These are phyloP conservation scores for Fagopyrum esculentum DNA, from an alignment of 148 eudicot species.

Conservation along the genomic window DNA sequence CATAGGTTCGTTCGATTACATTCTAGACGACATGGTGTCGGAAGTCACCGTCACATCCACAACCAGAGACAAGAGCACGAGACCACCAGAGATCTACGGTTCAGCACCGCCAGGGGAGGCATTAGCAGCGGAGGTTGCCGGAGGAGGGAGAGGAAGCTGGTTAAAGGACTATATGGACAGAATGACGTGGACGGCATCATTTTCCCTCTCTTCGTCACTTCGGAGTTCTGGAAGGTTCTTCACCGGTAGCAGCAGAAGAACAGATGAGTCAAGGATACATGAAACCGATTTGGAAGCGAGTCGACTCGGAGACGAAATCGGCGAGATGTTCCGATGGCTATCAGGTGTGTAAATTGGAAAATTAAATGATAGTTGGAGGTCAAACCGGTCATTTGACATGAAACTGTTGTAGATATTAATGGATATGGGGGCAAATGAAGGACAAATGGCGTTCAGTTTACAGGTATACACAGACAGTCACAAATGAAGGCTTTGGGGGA, in stretches of 20 bases:
- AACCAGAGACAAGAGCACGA: background rate
- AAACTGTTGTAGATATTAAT: constrained; percentile 12
- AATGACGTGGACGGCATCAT: constrained; percentile 20
- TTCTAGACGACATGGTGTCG: constrained; percentile 39
- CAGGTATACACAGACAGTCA: constrained; percentile 5
- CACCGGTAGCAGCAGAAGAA: constrained; percentile 69
- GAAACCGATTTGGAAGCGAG: constrained; percentile 53
- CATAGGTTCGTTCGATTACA: constrained; percentile 62
- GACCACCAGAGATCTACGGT: background rate
- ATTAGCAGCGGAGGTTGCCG: constrained; percentile 15
- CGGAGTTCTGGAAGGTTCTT: constrained; percentile 73
- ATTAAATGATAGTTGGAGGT: constrained; percentile 3
- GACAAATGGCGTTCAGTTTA: background rate
- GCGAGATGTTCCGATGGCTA: constrained; percentile 13
- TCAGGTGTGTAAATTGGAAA: constrained; percentile 8
- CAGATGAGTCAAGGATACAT: constrained; percentile 18
- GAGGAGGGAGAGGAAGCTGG: constrained; percentile 44
- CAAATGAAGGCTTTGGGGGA: background rate
- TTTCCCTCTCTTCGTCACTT: constrained; percentile 41
- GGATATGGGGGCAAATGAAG: background rate
- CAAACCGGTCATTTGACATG: background rate
- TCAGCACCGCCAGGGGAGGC: background rate
- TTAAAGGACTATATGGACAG: constrained; percentile 66
- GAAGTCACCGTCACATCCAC: constrained; percentile 36
- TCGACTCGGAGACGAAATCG: constrained; percentile 68